phyloP scores from a whole-genome alignment of 1,284 basidiomycete genomes.

The Sporisorium exsertum region DNA sequence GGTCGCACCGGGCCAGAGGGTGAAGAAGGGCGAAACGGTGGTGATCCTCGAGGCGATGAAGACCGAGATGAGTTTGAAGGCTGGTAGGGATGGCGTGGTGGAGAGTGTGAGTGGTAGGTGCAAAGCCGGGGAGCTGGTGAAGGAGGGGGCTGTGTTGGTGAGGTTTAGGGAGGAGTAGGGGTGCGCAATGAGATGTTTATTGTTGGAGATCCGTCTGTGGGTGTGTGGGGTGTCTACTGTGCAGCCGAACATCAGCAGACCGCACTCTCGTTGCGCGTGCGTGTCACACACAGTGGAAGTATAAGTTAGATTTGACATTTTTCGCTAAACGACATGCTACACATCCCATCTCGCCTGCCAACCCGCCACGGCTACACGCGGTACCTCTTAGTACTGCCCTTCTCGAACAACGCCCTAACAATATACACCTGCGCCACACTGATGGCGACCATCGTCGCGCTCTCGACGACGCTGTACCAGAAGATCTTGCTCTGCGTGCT shows the following conservation, averaged over 20 bases:
- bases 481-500: constrained; percentile 62
- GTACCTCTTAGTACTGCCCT: constrained; percentile 62
- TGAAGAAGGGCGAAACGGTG: constrained; percentile 83
- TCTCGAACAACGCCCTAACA: constrained; percentile 63
- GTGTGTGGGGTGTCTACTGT: too few species aligned
- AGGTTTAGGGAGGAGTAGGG: constrained; percentile 68
- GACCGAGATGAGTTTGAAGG: constrained; percentile 78
- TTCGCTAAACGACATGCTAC: too few species aligned
- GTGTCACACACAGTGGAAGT: too few species aligned
- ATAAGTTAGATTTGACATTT: neutral
- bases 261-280: too few species aligned
- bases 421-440: constrained; percentile 64
- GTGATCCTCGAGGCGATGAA: constrained; percentile 95
- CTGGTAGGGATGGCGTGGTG: constrained; percentile 78
- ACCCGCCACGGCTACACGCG: constrained; percentile 52
- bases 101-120: constrained; percentile 72
- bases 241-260: too few species aligned
- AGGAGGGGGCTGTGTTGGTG: constrained; percentile 84
- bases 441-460: constrained; percentile 60
- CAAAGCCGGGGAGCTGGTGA: constrained; percentile 87
- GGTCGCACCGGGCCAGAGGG: constrained; percentile 79
- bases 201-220: too few species aligned
- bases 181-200: neutral
- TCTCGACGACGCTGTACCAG: constrained; percentile 64
- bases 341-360: too few species aligned